Conservation (phyloP, 345 rosid genomes). For the Aurinia saxatilis region DNA sequence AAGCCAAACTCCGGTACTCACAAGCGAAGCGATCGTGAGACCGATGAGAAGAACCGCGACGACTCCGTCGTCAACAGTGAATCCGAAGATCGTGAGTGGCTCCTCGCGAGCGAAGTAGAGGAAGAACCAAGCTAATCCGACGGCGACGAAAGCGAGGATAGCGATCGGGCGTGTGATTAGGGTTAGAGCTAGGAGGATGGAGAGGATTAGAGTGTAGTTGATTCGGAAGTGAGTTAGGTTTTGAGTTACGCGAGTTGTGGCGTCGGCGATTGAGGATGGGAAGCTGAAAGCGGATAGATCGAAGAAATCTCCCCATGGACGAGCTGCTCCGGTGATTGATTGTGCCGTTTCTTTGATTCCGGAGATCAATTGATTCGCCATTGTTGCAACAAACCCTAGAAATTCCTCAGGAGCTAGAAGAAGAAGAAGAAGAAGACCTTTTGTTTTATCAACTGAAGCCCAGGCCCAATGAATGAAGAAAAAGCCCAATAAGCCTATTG, state of each 20-base stretch:
- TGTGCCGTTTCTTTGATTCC: slow-evolving; percentile 41
- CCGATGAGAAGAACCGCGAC: slow-evolving; percentile 35
- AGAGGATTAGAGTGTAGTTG: slow-evolving; percentile 42
- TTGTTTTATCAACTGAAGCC: background rate
- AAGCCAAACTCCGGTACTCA: slow-evolving; percentile 44
- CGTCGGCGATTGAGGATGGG: slow-evolving; percentile 47
- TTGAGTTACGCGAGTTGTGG: slow-evolving; percentile 52
- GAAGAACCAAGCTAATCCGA: slow-evolving; percentile 50
- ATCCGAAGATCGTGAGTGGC: slow-evolving; percentile 36
- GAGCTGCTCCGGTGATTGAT: slow-evolving; percentile 35
- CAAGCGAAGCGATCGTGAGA: slow-evolving; percentile 32
- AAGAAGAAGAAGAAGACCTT: background rate
- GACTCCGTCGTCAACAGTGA: slow-evolving; percentile 35
- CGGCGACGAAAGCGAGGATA: slow-evolving; percentile 38
- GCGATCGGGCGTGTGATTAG: slow-evolving; percentile 54
- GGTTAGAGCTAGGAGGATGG: slow-evolving; percentile 36
- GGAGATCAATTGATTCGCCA: slow-evolving; percentile 34
- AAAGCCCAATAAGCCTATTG: too few species aligned
- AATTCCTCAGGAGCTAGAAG: background rate
- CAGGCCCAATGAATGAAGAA: too few species aligned
- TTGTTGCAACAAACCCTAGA: slow-evolving; percentile 19
- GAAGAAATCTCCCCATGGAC: slow-evolving; percentile 47
- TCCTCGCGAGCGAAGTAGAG: slow-evolving; percentile 65
- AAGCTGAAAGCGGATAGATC: slow-evolving; percentile 42
- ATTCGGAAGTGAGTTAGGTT: slow-evolving; percentile 54